These are phyloP conservation scores for Plasmodium knowlesi DNA, from an alignment of 169 alveolate species.

Conservation along the genomic window DNA sequence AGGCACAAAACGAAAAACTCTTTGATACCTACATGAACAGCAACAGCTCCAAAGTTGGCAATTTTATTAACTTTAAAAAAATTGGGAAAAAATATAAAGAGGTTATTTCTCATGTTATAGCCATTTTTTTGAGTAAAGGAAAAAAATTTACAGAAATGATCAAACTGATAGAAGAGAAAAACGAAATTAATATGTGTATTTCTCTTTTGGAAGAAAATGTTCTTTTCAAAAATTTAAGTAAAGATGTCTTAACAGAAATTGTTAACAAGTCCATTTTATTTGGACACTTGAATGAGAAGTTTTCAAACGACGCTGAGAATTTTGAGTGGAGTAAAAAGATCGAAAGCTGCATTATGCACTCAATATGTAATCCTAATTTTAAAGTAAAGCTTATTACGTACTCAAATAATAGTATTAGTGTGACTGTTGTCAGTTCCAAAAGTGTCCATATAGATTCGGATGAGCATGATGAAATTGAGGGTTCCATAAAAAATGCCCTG, in stretches of 20 bases:
- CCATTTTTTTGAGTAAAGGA: slow-evolving; percentile 14
- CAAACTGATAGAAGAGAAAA: slow-evolving; percentile 14
- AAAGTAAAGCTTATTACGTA: slow-evolving; percentile 20
- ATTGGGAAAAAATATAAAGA: slow-evolving; percentile 67
- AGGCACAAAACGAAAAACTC: slow-evolving; percentile 40
- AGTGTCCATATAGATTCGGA: slow-evolving; percentile 3
- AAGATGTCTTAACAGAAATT: slow-evolving; percentile 26
- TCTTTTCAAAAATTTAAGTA: slow-evolving; percentile 25
- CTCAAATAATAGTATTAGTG: slow-evolving; percentile 38
- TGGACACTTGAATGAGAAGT: slow-evolving; percentile 49
- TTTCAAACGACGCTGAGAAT: slow-evolving; percentile 53
- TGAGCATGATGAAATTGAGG: slow-evolving; percentile 45
- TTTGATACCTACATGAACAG: slow-evolving; percentile 55
- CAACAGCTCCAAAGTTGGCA: slow-evolving; percentile 17
- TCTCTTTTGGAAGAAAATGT: slow-evolving; percentile 15
- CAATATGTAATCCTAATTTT: slow-evolving; percentile 21
- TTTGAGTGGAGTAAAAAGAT: slow-evolving; percentile 46
- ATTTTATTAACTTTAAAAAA: slow-evolving; percentile 60
- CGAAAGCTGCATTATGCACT: slow-evolving; percentile 9
- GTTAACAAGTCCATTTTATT: slow-evolving; percentile 44
- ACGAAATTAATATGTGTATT: neutral
- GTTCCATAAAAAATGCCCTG: slow-evolving; percentile 26
- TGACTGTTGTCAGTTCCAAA: slow-evolving; percentile 11
- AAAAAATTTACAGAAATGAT: slow-evolving; percentile 17
- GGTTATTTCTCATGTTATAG: slow-evolving; percentile 46